Conservation (phyloP, 2,329 filamentous ascomycete species). For the Amauroascus verrucosus region DNA sequence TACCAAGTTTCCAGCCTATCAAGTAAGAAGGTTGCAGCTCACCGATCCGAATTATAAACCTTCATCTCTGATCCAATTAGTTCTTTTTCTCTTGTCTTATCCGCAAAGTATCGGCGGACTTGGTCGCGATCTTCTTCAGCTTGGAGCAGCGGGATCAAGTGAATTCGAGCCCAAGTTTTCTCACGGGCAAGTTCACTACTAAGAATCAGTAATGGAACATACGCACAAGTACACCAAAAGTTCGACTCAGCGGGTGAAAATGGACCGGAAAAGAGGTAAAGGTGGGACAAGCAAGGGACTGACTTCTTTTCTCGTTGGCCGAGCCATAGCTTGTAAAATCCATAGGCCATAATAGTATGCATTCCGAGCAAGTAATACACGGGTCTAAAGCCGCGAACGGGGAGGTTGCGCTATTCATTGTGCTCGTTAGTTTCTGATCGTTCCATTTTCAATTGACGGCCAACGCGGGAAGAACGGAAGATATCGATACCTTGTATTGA, state of each 20-base stretch:
- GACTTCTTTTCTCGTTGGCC: slow-evolving; percentile 90
- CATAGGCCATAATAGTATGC: slow-evolving; percentile 71
- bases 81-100: slow-evolving; percentile 82
- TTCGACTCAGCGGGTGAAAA: too few species aligned
- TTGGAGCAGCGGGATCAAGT: slow-evolving; percentile 86
- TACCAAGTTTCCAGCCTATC: not conserved
- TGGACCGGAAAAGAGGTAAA: not conserved
- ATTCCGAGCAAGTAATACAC: slow-evolving; percentile 66
- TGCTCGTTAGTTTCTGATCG: not conserved
- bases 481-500: slow-evolving; percentile 71
- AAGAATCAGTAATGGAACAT: not conserved
- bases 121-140: slow-evolving; percentile 95
- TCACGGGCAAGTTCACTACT: slow-evolving; percentile 82
- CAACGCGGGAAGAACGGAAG: not conserved
- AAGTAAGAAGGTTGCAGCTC: slow-evolving; percentile 29
- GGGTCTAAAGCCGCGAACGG: slow-evolving; percentile 80
- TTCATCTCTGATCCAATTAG: slow-evolving; percentile 72
- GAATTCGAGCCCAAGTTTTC: slow-evolving; percentile 96
- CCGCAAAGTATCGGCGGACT: slow-evolving; percentile 74
- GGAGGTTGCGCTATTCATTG: slow-evolving; percentile 66
- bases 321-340: slow-evolving; percentile 75
- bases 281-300: slow-evolving; percentile 26
- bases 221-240: not conserved
- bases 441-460: not conserved
- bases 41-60: slow-evolving; percentile 85